These are phyloP conservation scores for Terfezia boudieri DNA, from an alignment of 495 filamentous ascomycete genomes.

Conservation along the genomic window DNA sequence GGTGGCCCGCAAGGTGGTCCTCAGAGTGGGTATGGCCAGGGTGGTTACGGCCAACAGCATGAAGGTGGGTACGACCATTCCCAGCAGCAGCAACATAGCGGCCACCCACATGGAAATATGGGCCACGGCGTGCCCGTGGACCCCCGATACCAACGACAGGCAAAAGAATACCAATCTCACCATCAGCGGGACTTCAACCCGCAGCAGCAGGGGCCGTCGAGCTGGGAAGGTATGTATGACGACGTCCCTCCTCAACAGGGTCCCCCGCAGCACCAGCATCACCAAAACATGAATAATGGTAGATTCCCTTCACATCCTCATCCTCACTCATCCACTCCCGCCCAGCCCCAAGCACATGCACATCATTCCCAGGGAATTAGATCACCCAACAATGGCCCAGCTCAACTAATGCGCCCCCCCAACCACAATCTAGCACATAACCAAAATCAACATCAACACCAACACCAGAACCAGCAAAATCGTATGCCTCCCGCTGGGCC, in stretches of 20 bases:
- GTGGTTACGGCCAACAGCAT: constrained; percentile 8
- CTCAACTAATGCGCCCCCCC: background rate
- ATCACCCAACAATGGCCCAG: constrained; percentile 7
- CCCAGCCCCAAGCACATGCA: constrained; percentile 3
- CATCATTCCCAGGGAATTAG: constrained; percentile 1
- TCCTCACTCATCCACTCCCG: constrained; percentile 1
- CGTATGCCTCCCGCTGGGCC: constrained; percentile 8
- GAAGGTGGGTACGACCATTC: constrained; percentile 41
- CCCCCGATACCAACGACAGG: constrained; percentile 14
- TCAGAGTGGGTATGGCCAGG: constrained; percentile 12
- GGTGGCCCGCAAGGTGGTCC: constrained; percentile 6
- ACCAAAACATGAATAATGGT: constrained; percentile 7
- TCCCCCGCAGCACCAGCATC: constrained; percentile 5
- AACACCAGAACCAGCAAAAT: background rate
- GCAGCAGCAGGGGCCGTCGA: constrained; percentile 20
- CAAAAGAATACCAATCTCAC: constrained; percentile 18
- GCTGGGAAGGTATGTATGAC: constrained; percentile 99
- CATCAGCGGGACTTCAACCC: constrained; percentile 19
- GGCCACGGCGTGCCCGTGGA: background rate
- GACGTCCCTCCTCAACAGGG: constrained; percentile 61
- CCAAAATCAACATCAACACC: background rate
- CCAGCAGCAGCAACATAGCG: constrained; percentile 24
- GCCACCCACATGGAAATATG: constrained; percentile 10
- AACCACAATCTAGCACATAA: background rate
- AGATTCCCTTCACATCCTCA: constrained; percentile 6